Evolutionary conservation across 1,284 basidiomycete species (phyloP), one percentile per base, ranked within the genome.

Genomic region (Cutaneotrichosporon mucoides): DNA sequence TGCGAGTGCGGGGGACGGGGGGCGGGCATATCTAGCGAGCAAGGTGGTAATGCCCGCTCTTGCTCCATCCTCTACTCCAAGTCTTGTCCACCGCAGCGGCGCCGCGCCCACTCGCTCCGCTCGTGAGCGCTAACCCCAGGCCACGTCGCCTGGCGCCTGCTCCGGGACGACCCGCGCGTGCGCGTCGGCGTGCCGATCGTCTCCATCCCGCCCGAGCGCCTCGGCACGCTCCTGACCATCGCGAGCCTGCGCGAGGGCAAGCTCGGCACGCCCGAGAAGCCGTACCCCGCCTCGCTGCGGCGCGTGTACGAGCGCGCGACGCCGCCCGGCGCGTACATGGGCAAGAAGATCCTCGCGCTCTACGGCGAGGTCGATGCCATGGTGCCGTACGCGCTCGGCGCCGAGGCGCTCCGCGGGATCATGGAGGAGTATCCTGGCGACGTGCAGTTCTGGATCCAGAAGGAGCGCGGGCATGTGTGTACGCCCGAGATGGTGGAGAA

Each of bases 331-430:
- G 50, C 41, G 34, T 91, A 88, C 73, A 61, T 80, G 2, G 84
- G 84, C 1, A 89, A 88, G 77, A 85, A 84, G 69, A 82, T 91
- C 11, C 79, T 90, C 5, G 83, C 87, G 0, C 73, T 90, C 3
- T 85, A 85, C 3, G 88, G 81, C 0, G 66, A 54, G 41, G 69
- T 71, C 2, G 81, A 82, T 61, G 62, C 56, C 36, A 60, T 76
- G 40, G 69, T 79, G 44, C 71, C 79, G 6, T 54, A 53, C 40
- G 43, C 34, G 9, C 45, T 53, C 6, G 57, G 57, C 8, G 45
- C 52, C 38, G 45, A 53, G 41, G 34, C 34, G 15, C 56, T 57
- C 16, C 37, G 44, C 13, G 44, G 49, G 13, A 53, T 57, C 50
- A 52, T 57, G 50, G 43, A 52, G 36, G 57, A 58, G 46, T 50